Evolutionary conservation across 1,139 yeast genomes (phyloP), one percentile per base, ranked within the genome.

Genomic region (Wickerhamomyces sp.): DNA sequence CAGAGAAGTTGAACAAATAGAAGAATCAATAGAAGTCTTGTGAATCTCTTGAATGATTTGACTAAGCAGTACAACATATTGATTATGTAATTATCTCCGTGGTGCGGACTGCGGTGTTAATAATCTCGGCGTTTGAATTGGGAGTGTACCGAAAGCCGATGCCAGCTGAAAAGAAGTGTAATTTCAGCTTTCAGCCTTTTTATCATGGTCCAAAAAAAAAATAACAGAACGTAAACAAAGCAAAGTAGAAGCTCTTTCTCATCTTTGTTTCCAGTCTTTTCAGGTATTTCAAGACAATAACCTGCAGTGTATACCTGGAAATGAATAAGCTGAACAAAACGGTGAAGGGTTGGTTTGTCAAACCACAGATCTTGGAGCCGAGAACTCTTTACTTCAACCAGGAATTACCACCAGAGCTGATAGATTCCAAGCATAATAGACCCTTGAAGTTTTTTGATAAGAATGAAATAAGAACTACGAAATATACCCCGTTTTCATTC

Each of bases 391-490:
- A 75, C 50, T 79, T 84, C 72, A 89, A 90, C 66, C 64, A 76
- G 57, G 75, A 76, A 1, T 68, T 90, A 44, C 96, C 96, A 0
- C 67, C 68, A 2, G 77, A 79, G 18, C 68, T 70, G 59, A 48
- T 81, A 18, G 86, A 86, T 56, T 47, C 42, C 14, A 80, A 75
- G 43, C 73, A 79, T 6, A 89, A 89, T 11, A 62, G 72, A 44
- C 94, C 95, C 1, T 54, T 71, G 10, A 60, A 68, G 13, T 55
- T 60, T 11, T 91, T 81, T 62, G 81, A 94, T 2, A 76, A 95
- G 61, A 93, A 93, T 69, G 91, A 90, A 65, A 88, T 93, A 56
- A 81, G 97, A 68, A 91, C 99, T 3, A 89, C 98, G 8, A 91
- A 89, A 66, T 93, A 93, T 66, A 91, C 98, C 9, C 96, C 97